A percentile compares a stretch with the other conserved stretches of the same genome.
phyloP scores from a whole-genome alignment of 2,329 filamentous ascomycete genomes.

The Monosporascus cannonballus region DNA sequence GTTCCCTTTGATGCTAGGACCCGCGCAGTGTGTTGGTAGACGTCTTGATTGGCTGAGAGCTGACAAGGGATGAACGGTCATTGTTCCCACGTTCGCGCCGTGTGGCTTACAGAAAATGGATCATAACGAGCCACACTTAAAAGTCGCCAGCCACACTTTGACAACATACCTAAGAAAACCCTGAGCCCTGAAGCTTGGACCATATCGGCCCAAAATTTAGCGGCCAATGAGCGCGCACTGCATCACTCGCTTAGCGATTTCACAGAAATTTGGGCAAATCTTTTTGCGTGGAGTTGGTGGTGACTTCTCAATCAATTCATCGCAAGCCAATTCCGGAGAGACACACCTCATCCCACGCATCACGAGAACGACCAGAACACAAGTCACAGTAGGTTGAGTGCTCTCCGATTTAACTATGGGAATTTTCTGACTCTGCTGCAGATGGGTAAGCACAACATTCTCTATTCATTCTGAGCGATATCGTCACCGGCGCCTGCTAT shows the following conservation, averaged over 20 bases:
- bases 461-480: constrained; percentile 11
- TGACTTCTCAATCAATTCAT: constrained; percentile 14
- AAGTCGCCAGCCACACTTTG: not conserved
- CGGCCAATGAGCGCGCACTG: not conserved
- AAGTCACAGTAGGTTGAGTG: constrained; percentile 41
- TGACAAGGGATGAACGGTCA: too few relatives aligned
- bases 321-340: constrained; percentile 17
- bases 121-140: not conserved
- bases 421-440: constrained; percentile 17
- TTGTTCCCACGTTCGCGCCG: too few relatives aligned
- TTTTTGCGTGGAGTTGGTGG: constrained; percentile 19
- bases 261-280: constrained; percentile 24
- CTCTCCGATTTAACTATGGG: constrained; percentile 1
- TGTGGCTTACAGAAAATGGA: not conserved
- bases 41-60: too few relatives aligned
- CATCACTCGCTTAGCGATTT: not conserved
- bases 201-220: not conserved
- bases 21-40: too few relatives aligned
- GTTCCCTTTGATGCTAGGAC: too few relatives aligned
- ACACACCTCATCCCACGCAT: constrained; percentile 20
- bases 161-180: constrained; percentile 6
- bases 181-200: constrained; percentile 11
- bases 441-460: constrained; percentile 25
- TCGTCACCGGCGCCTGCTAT: constrained; percentile 5
- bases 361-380: constrained; percentile 38